These are phyloP conservation scores for Metarhizium brunneum DNA, from an alignment of 2,329 filamentous ascomycete genomes.

Conservation along the genomic window DNA sequence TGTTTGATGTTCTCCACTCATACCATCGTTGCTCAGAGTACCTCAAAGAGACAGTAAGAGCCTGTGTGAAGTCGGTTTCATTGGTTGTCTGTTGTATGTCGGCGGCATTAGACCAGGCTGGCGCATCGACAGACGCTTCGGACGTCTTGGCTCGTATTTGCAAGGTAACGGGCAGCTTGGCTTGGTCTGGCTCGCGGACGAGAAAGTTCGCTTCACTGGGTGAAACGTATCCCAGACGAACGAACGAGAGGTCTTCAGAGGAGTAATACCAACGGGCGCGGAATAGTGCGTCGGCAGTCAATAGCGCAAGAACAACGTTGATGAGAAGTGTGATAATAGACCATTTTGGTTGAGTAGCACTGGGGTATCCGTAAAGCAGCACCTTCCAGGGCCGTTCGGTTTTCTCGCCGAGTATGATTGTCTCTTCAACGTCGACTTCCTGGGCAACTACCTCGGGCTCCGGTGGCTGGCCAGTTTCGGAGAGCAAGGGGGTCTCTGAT, in stretches of 20 bases:
- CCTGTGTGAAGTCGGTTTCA: slow-evolving; percentile 73
- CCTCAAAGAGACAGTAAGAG: slow-evolving; percentile 53
- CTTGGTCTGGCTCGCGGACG: slow-evolving; percentile 71
- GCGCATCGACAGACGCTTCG: slow-evolving; percentile 41
- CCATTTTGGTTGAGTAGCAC: slow-evolving; percentile 54
- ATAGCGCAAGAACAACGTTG: slow-evolving; percentile 59
- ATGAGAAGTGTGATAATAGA: slow-evolving; percentile 61
- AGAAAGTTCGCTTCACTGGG: slow-evolving; percentile 70
- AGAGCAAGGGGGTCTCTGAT: slow-evolving; percentile 15
- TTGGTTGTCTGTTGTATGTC: slow-evolving; percentile 57
- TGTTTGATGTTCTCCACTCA: slow-evolving; percentile 79
- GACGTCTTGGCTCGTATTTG: slow-evolving; percentile 51
- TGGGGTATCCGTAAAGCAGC: slow-evolving; percentile 68
- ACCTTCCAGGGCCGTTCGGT: slow-evolving; percentile 50
- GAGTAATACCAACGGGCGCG: slow-evolving; percentile 62
- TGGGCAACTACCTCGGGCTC: slow-evolving; percentile 30
- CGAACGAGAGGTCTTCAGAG: slow-evolving; percentile 70
- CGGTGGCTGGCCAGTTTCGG: slow-evolving; percentile 23
- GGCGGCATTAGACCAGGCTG: slow-evolving; percentile 59
- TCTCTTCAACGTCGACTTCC: slow-evolving; percentile 55
- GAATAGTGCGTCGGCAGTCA: slow-evolving; percentile 71
- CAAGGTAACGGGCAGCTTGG: slow-evolving; percentile 66
- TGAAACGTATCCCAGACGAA: slow-evolving; percentile 79
- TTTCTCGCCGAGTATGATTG: slow-evolving; percentile 48
- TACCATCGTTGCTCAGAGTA: slow-evolving; percentile 66